Base-by-base conservation (phyloP, 1,284 basidiomycete genomes). In the Trametes pubescens region DNA sequence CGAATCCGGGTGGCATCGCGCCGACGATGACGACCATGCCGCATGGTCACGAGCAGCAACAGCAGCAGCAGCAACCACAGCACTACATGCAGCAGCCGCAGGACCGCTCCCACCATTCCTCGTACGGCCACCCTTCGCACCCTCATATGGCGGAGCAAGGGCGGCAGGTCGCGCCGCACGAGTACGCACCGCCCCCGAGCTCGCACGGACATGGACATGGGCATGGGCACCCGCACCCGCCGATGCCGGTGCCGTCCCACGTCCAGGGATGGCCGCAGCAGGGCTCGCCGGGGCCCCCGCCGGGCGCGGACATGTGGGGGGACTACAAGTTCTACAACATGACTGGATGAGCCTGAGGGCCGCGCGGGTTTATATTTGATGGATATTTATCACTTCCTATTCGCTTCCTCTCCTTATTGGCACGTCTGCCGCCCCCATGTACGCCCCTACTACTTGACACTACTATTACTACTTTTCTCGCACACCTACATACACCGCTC, bases 301-400 rank as follows among this genome's bases (percentile, higher is more conserved):
- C 46, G 8, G 43, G 46, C 21, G 35, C 51, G 21, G 62, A 63
- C 11, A 59, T 66, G 63, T 69, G 67, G 67, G 63, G 62, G 34
- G 65, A 65, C 55, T 62, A 68, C 57, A 66, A 69, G 61, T 69
- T 56, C 18, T 65, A 61, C 46, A 44, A 52, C 8, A 37, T 67
- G 61, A 8, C 37, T 2, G 57, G 58, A 4, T 51, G 46, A n/a
- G n/a, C n/a, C n/a, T n/a, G n/a, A 26, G 40, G 38, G 13, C 29
- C 16, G 16, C 11, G 46, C 14, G 35, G 47, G 24, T 21, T 18
- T 58, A 18, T 22, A 43, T 44, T 44, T 51, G 34, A 24, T 24
- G 44, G 7, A 2, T 61, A 57, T 64, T 57, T 66, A 64, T 64
- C 57, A 37, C 34, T 47, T 43, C n/a, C 52, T 62, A 55, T 62